phyloP scores from a whole-genome alignment of 1,284 basidiomycete species.

The Pseudozyma hubeiensis region DNA sequence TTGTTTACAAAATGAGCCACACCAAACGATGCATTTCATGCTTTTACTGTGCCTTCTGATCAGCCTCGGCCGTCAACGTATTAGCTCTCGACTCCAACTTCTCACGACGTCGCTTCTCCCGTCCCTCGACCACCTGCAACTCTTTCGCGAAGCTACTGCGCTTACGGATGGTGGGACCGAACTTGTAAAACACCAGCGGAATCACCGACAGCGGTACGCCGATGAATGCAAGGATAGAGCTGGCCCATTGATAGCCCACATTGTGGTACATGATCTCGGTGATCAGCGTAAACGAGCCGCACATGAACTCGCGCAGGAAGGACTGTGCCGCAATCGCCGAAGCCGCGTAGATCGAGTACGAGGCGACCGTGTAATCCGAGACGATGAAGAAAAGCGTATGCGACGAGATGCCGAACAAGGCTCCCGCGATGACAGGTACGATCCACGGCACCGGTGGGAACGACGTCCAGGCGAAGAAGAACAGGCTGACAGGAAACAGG shows the following conservation, averaged over 20 bases:
- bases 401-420: conserved; percentile 50
- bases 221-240: conserved; percentile 53
- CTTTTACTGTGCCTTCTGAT: not conserved
- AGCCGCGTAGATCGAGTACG: conserved; percentile 56
- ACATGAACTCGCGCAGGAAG: conserved; percentile 52
- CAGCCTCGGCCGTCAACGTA: conserved; percentile 11
- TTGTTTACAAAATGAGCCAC: too few species aligned
- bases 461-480: conserved; percentile 63
- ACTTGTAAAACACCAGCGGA: conserved; percentile 53
- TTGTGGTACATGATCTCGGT: conserved; percentile 50
- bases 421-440: conserved; percentile 49
- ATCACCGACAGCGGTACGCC: conserved; percentile 52
- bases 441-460: conserved; percentile 57
- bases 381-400: conserved; percentile 62
- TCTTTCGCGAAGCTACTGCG: conserved; percentile 53
- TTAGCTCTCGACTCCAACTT: conserved; percentile 30
- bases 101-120: conserved; percentile 24
- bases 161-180: conserved; percentile 51
- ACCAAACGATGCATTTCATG: not conserved
- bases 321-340: conserved; percentile 59
- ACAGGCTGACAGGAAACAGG: conserved; percentile 49
- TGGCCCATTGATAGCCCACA: conserved; percentile 54
- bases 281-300: conserved; percentile 51
- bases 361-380: conserved; percentile 54
- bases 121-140: conserved; percentile 44